These are phyloP conservation scores for Didymella segeticola DNA, from an alignment of 2,329 filamentous ascomycete species.

Conservation along the genomic window DNA sequence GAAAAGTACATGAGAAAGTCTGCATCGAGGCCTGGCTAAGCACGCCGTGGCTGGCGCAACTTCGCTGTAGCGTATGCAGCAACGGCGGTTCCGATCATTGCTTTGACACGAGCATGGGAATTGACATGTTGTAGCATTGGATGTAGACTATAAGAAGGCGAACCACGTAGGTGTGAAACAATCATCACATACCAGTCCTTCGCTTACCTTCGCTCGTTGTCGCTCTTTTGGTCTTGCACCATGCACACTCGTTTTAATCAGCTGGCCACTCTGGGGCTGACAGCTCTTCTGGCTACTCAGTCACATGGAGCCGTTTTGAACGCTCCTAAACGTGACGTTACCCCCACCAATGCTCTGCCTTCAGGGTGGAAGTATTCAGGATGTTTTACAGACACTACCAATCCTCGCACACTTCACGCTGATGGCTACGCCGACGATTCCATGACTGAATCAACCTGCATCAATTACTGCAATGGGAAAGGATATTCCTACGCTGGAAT, in stretches of 20 bases:
- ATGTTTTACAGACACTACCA: not conserved
- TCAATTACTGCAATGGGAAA: not conserved
- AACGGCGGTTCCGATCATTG: too few relatives aligned
- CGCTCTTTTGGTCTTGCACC: not conserved
- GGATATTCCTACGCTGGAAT: not conserved
- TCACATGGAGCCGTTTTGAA: not conserved
- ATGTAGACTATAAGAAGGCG: too few relatives aligned
- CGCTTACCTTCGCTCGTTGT: not conserved
- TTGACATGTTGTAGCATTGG: too few relatives aligned
- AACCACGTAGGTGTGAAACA: too few relatives aligned
- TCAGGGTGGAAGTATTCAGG: not conserved
- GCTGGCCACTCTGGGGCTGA: not conserved
- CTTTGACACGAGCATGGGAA: too few relatives aligned
- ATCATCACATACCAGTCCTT: too few relatives aligned
- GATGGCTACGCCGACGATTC: not conserved
- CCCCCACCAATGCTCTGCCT: not conserved
- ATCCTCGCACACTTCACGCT: not conserved
- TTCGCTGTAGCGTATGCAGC: too few relatives aligned
- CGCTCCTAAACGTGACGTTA: not conserved
- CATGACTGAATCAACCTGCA: not conserved
- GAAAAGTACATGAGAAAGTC: too few relatives aligned
- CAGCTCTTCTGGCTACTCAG: not conserved
- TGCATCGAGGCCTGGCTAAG: too few relatives aligned
- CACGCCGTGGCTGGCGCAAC: too few relatives aligned
- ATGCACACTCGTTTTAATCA: not conserved